Evolutionary conservation across 805 yeast species (phyloP), one percentile per base, ranked within the genome.

Genomic region (Metschnikowia borealis): DNA sequence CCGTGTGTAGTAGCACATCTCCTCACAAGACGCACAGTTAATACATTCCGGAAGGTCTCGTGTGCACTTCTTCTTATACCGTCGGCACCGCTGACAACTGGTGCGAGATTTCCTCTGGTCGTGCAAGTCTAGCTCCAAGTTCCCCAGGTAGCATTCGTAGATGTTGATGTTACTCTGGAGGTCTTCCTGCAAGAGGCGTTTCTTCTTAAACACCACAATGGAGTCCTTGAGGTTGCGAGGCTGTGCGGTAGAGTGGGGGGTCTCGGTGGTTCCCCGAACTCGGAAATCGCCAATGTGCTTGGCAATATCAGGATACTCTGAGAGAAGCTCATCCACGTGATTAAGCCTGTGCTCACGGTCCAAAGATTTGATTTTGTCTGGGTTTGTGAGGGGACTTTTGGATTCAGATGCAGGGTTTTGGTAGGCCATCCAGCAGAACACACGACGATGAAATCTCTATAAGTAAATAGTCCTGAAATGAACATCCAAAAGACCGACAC

Each of bases 31-130:
- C 14, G 51, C 50, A 45, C 71, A 67, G 48, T 63, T 64, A 23
- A 57, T 45, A 48, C 71, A 67, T 47, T 67, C 71, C 3, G 71
- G 71, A 4, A 66, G 53, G 15, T 54, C 57, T 20, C 71, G 54
- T 6, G 69, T 59, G 52, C 71, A 67, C 47, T 61, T 67, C 50
- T 64, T 63, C 46, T 67, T 67, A 48, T 57, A 62, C 42, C 63
- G 60, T 11, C 69, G 64, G 49, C 71, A 67, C n/a, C 71, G 57
- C 18, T 61, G 48, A 45, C 71, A 67, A 51, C 68, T 65, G 21
- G 58, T 54, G 32, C 61, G 61, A 0, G 70, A 57, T 49, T 54
- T 60, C 31, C 59, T 47, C n/a, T 51, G 51, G 47, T 61, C 62
- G 10, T 53, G 47, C n/a, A 45, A 33, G 38, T 60, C 66, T 17